phyloP scores from a whole-genome alignment of 495 filamentous ascomycete species.

The Xylaria bambusicola region DNA sequence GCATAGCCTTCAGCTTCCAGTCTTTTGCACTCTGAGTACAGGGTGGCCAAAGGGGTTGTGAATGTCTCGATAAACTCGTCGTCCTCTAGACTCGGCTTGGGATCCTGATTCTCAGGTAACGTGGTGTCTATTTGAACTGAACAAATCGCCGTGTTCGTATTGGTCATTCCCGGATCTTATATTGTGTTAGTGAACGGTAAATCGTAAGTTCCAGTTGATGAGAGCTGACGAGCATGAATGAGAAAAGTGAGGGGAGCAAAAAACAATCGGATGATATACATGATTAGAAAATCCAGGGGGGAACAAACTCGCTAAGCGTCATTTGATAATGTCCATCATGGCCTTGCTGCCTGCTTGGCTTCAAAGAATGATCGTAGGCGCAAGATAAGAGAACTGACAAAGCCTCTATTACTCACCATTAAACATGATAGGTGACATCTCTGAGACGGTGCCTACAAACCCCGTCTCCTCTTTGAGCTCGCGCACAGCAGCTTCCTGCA shows the following conservation, averaged over 20 bases:
- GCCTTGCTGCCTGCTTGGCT: too few species aligned
- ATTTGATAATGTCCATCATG: too few species aligned
- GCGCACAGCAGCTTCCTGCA: slow-evolving; percentile 77
- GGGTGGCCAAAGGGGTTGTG: slow-evolving; percentile 61
- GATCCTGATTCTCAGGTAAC: slow-evolving; percentile 64
- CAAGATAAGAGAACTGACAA: background rate
- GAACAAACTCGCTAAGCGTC: too few species aligned
- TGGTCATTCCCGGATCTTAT: slow-evolving; percentile 74
- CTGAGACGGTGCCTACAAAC: slow-evolving; percentile 69
- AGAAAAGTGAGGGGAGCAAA: background rate
- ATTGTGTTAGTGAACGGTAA: background rate
- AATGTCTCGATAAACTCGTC: slow-evolving; percentile 92
- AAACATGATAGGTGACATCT: slow-evolving; percentile 78
- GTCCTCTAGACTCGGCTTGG: slow-evolving; percentile 76
- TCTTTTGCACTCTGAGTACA: slow-evolving; percentile 68
- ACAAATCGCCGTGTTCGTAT: slow-evolving; percentile 83
- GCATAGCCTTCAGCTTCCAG: slow-evolving; percentile 76
- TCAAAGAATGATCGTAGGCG: too few species aligned
- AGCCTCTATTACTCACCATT: slow-evolving; percentile 60
- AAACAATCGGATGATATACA: too few species aligned
- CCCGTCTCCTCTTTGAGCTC: slow-evolving; percentile 95
- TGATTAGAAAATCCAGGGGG: too few species aligned
- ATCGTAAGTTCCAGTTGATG: background rate
- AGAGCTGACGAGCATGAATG: background rate
- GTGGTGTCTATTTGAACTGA: slow-evolving; percentile 78